A percentile compares a stretch with the other conserved stretches of the same genome.
These are phyloP conservation scores for Bremia lactucae DNA, from an alignment of 352 stramenopile genomes.

Conservation along the genomic window DNA sequence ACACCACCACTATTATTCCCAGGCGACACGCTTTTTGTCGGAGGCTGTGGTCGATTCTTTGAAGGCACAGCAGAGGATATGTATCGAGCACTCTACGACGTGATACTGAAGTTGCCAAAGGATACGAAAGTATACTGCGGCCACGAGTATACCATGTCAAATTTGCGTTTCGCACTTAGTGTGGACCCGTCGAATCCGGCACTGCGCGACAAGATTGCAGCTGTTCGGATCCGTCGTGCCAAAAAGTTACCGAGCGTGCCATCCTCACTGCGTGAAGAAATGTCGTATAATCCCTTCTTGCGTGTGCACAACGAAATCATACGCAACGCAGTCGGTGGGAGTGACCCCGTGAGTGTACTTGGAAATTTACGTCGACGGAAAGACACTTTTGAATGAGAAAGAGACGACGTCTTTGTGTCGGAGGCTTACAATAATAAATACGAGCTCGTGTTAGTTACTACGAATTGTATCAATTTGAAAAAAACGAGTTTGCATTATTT, in stretches of 20 bases:
- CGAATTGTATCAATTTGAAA: too few species aligned
- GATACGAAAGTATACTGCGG: conserved; percentile 85
- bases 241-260: conserved; percentile 88
- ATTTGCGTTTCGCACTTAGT: conserved; percentile 88
- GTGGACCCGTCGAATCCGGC: conserved; percentile 87
- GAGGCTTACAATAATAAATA: too few species aligned
- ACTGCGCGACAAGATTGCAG: conserved; percentile 78
- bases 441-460: too few species aligned
- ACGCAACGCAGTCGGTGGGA: conserved; percentile 64
- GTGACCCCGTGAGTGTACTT: conserved; percentile 68
- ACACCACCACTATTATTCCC: conserved; percentile 77
- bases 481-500: too few species aligned
- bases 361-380: conserved; percentile 71
- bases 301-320: conserved; percentile 79
- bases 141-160: conserved; percentile 90
- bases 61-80: conserved; percentile 84
- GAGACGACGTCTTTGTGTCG: too few species aligned
- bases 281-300: conserved; percentile 83
- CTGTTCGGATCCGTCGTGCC: conserved; percentile 58
- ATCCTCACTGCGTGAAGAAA: conserved; percentile 79
- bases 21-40: conserved; percentile 83
- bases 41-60: conserved; percentile 81
- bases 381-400: conserved; percentile 61
- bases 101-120: conserved; percentile 75
- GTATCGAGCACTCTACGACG: conserved; percentile 80